phyloP scores from a whole-genome alignment of 2,329 filamentous ascomycete species.

The Ophiostoma sp. region DNA sequence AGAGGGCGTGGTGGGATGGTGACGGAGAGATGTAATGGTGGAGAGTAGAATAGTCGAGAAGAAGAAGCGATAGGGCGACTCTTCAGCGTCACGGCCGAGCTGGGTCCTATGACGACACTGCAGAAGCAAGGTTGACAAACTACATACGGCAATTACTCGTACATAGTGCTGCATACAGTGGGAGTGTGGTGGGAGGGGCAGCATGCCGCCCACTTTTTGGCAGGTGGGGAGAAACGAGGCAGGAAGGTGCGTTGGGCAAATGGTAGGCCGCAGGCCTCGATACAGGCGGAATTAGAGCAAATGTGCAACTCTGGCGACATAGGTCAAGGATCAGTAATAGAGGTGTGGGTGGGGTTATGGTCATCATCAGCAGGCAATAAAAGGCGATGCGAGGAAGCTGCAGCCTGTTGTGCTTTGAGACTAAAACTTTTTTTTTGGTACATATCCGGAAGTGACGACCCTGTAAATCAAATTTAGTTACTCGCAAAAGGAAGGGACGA shows the following conservation, averaged over 20 bases:
- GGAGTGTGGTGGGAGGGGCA: conserved; percentile 10
- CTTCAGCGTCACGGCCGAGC: conserved; percentile 5
- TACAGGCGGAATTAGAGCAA: not conserved
- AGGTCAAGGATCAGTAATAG: not conserved
- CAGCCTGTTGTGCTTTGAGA: not conserved
- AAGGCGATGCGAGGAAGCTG: not conserved
- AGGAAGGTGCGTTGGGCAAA: not conserved
- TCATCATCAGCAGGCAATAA: not conserved
- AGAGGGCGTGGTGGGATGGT: not conserved
- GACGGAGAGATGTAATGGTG: not conserved
- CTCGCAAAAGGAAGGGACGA: not conserved
- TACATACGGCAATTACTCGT: not conserved
- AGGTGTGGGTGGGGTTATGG: not conserved
- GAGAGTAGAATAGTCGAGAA: not conserved
- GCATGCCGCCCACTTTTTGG: conserved; percentile 3
- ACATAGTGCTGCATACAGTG: too few species aligned
- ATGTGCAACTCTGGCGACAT: not conserved
- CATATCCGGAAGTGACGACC: not conserved
- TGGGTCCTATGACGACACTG: conserved; percentile 23
- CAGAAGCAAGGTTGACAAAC: conserved; percentile 15
- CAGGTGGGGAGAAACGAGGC: not conserved
- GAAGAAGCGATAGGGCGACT: not conserved
- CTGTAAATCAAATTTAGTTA: not conserved
- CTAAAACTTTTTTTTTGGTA: too few species aligned
- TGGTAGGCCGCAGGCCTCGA: not conserved